Percentiles rank a stretch among this genome's conserved stretches.
These are phyloP conservation scores for Rosa lucieae DNA, from an alignment of 306 rosid species.

Conservation along the genomic window DNA sequence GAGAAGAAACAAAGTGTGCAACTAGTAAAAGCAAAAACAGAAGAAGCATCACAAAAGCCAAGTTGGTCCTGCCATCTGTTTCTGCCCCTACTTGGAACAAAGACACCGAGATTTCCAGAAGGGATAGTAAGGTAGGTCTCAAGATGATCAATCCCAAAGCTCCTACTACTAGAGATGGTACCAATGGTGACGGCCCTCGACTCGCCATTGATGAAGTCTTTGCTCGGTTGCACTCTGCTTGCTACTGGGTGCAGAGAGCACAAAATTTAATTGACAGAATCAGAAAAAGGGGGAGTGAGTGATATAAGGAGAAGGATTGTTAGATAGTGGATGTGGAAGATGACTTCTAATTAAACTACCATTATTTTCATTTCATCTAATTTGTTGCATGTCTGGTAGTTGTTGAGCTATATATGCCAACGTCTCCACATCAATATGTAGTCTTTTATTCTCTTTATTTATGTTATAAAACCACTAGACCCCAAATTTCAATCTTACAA, in stretches of 20 bases:
- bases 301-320: not conserved
- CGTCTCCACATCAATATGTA: not conserved
- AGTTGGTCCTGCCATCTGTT: slow-evolving; percentile 11
- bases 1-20: slow-evolving; percentile 18
- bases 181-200: slow-evolving; percentile 72
- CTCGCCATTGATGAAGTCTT: slow-evolving; percentile 35
- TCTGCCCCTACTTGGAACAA: slow-evolving; percentile 22
- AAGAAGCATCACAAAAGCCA: slow-evolving; percentile 25
- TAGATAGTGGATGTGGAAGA: no score
- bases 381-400: not conserved
- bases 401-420: slow-evolving; percentile 8
- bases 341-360: no score
- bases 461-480: not conserved
- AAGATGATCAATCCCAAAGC: slow-evolving; percentile 49
- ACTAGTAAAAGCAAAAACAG: slow-evolving; percentile 32
- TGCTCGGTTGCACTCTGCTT: slow-evolving; percentile 1
- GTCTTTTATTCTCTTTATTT: not conserved
- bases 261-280: not conserved
- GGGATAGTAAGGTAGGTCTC: slow-evolving; percentile 39
- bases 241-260: not conserved
- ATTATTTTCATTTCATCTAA: not conserved
- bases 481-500: not conserved
- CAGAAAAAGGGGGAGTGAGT: not conserved
- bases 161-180: slow-evolving; percentile 55
- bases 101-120: slow-evolving; percentile 37